Evolutionary conservation across 768 basidiomycete species (phyloP), one percentile per base, ranked within the genome.

Genomic region (Chalciporus piperatus): DNA sequence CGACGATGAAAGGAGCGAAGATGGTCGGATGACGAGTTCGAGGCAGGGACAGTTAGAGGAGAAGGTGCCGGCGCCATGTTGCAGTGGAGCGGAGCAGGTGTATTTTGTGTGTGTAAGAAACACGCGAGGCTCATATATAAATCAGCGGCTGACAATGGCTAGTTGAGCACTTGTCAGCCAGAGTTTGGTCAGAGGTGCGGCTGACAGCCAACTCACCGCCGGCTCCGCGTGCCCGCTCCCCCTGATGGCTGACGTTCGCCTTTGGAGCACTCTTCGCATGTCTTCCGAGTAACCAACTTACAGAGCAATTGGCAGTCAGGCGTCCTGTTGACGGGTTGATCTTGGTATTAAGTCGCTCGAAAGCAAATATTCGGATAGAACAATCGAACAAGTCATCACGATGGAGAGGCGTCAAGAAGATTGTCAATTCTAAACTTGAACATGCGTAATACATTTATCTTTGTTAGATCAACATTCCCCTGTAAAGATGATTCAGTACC

Each of bases 391-490:
- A 37, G 35, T 37, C 35, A 37, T 14, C 32, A n/a, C 11, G 22
- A 22, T 22, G 22, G 22, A 30, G 28, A 30, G 16, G 35, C n/a
- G n/a, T n/a, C 13, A 32, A n/a, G 35, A 7, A 16, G 10, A 16
- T 37, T 16, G 2, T 37, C n/a, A n/a, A n/a, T n/a, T 37, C 8
- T 16, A 37, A 37, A n/a, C 35, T 16, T 37, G 14, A 6, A 37
- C n/a, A 37, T 37, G 6, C 35, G 13, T 8, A 9, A 33, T 11
- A 45, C 19, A 62, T 47, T 69, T 66, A 37, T 39, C 66, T 44
- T 32, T 71, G 59, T 58, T 69, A 78, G 43, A 76, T 62, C 55
- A 78, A 56, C 76, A 78, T 78, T 50, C 75, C 79, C 8, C 76
- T 81, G 45, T 50, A 32, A 32, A 33, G 69, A 41, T 66, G 38